Evolutionary conservation across 352 stramenopile species (phyloP).

Genomic region (Phytopythium vexans): DNA sequence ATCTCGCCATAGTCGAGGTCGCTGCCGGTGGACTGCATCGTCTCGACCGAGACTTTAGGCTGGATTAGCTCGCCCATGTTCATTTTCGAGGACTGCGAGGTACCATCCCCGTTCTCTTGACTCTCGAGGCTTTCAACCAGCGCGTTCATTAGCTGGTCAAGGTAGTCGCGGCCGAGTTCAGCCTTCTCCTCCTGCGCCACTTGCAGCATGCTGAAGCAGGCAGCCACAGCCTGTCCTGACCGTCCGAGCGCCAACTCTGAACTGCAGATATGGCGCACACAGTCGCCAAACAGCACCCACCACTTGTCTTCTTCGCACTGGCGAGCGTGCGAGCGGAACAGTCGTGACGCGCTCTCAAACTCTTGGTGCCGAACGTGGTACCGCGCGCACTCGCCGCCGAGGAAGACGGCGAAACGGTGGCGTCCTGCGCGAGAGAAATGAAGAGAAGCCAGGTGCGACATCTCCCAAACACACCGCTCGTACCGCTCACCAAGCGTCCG

Average conservation of each 20-base stretch:
- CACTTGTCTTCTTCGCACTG: constrained; percentile 81
- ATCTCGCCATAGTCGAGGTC: constrained; percentile 55
- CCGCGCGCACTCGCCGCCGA: constrained; percentile 60
- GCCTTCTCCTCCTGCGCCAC: constrained; percentile 45
- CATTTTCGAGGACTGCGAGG: constrained; percentile 10
- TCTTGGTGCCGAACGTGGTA: constrained; percentile 56
- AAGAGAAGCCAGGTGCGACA: constrained; percentile 73
- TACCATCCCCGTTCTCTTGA: background rate
- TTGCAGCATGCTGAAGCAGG: constrained; percentile 63
- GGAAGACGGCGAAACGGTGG: constrained; percentile 76
- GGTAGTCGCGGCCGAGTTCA: constrained; percentile 39
- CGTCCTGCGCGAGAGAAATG: constrained; percentile 69
- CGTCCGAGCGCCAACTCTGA: constrained; percentile 52
- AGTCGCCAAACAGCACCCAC: constrained; percentile 56
- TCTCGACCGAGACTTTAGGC: constrained; percentile 48
- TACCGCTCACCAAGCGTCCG: constrained; percentile 22
- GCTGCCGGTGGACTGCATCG: constrained; percentile 36
- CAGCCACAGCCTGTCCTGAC: constrained; percentile 46
- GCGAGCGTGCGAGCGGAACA: constrained; percentile 62
- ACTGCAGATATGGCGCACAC: constrained; percentile 50
- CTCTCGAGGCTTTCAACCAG: constrained; percentile 40
- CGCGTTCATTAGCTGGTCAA: constrained; percentile 42
- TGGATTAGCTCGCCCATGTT: constrained; percentile 60
- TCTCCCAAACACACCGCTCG: constrained; percentile 60
- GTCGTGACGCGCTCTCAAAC: constrained; percentile 59